Conservation (phyloP, 441 rosid genomes). For the Populus hybrid region DNA sequence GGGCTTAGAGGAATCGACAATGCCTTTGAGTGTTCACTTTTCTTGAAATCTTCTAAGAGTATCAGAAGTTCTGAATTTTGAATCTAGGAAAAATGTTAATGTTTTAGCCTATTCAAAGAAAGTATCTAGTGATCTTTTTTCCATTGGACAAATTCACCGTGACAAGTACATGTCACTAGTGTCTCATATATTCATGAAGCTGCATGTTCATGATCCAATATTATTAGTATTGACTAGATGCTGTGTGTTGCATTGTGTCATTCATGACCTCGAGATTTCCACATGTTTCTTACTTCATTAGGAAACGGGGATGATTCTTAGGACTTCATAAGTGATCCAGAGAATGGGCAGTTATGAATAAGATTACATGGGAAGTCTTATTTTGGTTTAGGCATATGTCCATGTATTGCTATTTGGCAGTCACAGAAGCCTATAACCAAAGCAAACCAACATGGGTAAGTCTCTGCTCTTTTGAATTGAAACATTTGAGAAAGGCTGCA, state of each 20-base stretch:
- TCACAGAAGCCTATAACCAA: not conserved
- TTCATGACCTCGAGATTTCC: constrained; percentile 8
- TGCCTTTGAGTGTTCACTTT: constrained; percentile 43
- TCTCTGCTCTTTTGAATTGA: not conserved
- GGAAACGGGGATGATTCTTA: not conserved
- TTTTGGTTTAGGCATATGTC: not conserved
- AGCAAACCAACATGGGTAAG: not conserved
- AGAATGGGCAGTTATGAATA: not conserved
- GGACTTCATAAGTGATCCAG: not conserved
- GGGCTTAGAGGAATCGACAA: constrained; percentile 39
- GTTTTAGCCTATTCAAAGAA: too few species aligned
- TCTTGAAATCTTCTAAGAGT: constrained; percentile 32
- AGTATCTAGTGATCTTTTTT: not conserved
- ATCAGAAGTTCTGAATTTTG: constrained; percentile 43
- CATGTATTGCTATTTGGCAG: not conserved
- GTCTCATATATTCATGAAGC: constrained; percentile 9
- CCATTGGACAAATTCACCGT: too few species aligned
- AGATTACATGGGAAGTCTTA: not conserved
- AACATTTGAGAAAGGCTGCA: not conserved
- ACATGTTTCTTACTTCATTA: constrained; percentile 3
- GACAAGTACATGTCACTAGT: not conserved
- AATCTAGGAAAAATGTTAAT: not conserved
- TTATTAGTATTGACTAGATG: constrained; percentile 20
- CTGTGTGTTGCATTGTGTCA: constrained; percentile 1
- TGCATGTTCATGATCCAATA: constrained; percentile 27